Evolutionary conservation across 305 asterid genomes (phyloP).

Genomic region (Solanum hybrid): DNA sequence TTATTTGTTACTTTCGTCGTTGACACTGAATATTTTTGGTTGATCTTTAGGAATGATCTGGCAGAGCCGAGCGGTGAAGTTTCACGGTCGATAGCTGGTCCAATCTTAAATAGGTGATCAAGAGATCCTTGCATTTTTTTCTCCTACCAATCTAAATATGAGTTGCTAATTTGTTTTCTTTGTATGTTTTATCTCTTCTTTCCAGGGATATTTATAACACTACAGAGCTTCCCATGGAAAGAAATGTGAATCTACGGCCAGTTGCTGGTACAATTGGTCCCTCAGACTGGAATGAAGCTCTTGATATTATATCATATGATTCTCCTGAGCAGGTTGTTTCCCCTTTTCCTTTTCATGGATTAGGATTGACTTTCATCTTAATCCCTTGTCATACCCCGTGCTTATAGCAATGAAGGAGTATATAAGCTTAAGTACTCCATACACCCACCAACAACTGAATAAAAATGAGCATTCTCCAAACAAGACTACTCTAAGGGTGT

Average conservation of each 20-base stretch:
- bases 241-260: constrained; percentile 40
- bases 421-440: neutral
- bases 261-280: constrained; percentile 61
- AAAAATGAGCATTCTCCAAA: neutral
- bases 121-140: neutral
- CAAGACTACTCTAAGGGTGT: neutral
- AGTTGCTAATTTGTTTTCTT: constrained; percentile 2
- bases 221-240: constrained; percentile 59
- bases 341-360: neutral
- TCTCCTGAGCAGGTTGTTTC: constrained; percentile 89
- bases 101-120: constrained; percentile 56
- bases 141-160: neutral
- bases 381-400: neutral
- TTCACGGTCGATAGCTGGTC: constrained; percentile 48
- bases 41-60: constrained; percentile 55
- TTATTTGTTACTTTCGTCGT: neutral
- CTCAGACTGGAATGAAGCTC: constrained; percentile 92
- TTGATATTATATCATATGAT: constrained; percentile 69
- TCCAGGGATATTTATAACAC: constrained; percentile 64
- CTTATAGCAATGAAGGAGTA: neutral
- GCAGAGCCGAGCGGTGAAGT: constrained; percentile 98
- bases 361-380: neutral
- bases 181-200: constrained; percentile 9
- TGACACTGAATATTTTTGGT: constrained; percentile 4
- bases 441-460: neutral